Evolutionary conservation across 2,329 filamentous ascomycete genomes (phyloP).

Genomic region (Verticillium zaregamsianum): DNA sequence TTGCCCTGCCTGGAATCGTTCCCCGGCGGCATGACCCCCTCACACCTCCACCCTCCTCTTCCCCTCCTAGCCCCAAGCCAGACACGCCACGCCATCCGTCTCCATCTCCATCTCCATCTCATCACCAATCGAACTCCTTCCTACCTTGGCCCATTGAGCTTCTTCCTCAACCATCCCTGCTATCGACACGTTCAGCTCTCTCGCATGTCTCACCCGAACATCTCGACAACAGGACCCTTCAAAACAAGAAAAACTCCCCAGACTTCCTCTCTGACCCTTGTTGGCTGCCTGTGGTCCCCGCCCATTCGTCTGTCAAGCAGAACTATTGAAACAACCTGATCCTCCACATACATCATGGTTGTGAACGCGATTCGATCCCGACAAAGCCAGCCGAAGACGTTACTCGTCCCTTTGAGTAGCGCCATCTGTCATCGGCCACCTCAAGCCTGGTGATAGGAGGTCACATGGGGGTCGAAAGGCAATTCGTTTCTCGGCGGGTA

Average conservation of each 20-base stretch:
- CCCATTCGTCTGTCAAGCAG: background rate
- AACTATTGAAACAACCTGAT: background rate
- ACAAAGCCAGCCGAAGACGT: background rate
- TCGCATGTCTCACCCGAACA: background rate
- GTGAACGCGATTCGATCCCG: background rate
- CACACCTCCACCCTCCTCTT: background rate
- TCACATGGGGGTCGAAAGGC: too few species aligned
- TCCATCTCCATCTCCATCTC: background rate
- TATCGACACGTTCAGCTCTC: background rate
- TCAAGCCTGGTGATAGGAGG: too few species aligned
- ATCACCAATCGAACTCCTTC: background rate
- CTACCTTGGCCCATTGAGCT: background rate
- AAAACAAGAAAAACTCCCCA: background rate
- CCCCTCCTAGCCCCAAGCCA: background rate
- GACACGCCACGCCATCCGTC: background rate
- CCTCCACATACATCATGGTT: background rate
- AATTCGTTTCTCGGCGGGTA: too few species aligned
- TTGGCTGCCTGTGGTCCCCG: background rate
- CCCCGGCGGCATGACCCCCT: background rate
- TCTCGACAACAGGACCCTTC: background rate
- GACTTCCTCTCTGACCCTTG: background rate
- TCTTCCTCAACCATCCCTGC: background rate
- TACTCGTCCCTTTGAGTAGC: background rate
- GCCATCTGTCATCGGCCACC: too few species aligned
- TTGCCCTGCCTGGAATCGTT: background rate